phyloP scores from a whole-genome alignment of 495 filamentous ascomycete species.

The Sabuloglossum arenarium region DNA sequence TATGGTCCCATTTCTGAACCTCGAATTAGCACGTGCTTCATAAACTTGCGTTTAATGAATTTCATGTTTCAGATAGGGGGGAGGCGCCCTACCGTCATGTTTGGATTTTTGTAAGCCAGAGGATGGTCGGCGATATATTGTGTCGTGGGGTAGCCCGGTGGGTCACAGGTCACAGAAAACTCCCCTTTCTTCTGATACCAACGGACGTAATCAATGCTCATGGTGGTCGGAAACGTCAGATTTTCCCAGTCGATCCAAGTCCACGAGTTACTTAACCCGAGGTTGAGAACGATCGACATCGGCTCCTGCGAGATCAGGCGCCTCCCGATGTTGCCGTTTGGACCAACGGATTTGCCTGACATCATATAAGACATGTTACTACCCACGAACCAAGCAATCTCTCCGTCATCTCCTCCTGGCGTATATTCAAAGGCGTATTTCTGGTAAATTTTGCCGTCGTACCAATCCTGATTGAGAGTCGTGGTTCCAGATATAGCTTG shows the following conservation, averaged over 20 bases:
- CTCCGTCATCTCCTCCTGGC: slow-evolving; percentile 10
- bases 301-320: slow-evolving; percentile 15
- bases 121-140: slow-evolving; percentile 6
- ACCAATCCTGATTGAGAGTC: slow-evolving; percentile 16
- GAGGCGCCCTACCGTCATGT: neutral
- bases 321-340: slow-evolving; percentile 15
- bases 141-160: slow-evolving; percentile 7
- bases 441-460: slow-evolving; percentile 15
- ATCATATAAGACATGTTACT: slow-evolving; percentile 11
- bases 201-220: slow-evolving; percentile 11
- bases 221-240: slow-evolving; percentile 12
- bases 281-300: slow-evolving; percentile 14
- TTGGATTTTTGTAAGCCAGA: slow-evolving; percentile 7
- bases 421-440: slow-evolving; percentile 17
- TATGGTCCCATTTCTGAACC: slow-evolving; percentile 14
- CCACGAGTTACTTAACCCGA: slow-evolving; percentile 13
- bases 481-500: slow-evolving; percentile 15
- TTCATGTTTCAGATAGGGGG: neutral
- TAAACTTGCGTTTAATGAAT: neutral
- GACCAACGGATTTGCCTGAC: slow-evolving; percentile 11
- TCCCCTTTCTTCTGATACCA: slow-evolving; percentile 6
- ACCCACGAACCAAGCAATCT: slow-evolving; percentile 16
- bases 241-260: slow-evolving; percentile 12
- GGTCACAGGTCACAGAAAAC: slow-evolving; percentile 6
- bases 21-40: neutral